Percentiles rank a stretch among this genome's conserved stretches.
These are phyloP conservation scores for Penicillium sp. DNA, from an alignment of 2,329 filamentous ascomycete genomes.

Conservation along the genomic window DNA sequence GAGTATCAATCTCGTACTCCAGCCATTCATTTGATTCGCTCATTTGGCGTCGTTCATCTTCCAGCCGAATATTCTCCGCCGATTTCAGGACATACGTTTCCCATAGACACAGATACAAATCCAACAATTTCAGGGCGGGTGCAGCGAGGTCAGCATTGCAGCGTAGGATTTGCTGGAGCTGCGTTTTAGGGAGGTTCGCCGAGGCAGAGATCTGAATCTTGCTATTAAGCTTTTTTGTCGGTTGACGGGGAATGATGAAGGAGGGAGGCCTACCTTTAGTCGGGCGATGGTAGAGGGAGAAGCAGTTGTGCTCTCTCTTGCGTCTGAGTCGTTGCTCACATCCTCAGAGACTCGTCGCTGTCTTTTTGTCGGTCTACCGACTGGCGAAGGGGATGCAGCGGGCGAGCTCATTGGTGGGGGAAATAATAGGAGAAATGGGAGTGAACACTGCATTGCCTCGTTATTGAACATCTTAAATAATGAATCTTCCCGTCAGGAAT, in stretches of 20 bases:
- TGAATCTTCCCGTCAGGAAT: background rate
- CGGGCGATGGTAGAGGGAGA: background rate
- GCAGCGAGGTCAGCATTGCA: background rate
- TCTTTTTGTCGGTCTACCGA: background rate
- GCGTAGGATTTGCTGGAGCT: background rate
- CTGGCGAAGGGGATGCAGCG: background rate
- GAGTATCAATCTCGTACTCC: background rate
- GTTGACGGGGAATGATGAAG: background rate
- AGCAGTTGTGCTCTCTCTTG: background rate
- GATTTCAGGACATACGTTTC: conserved; percentile 10
- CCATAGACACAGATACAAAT: conserved; percentile 12
- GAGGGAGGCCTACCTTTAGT: background rate
- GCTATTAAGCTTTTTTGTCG: background rate
- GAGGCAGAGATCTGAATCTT: background rate
- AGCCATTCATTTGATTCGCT: conserved; percentile 1
- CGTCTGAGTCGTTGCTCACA: background rate
- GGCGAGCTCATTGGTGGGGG: background rate
- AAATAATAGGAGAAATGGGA: background rate
- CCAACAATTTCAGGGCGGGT: background rate
- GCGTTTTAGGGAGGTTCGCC: background rate
- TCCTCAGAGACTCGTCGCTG: background rate
- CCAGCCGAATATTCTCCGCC: conserved; percentile 7
- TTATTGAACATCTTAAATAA: background rate
- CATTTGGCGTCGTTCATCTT: conserved; percentile 4
- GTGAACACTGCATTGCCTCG: background rate